Conservation (phyloP, 2,329 filamentous ascomycete species). For the Talaromyces sp. region DNA sequence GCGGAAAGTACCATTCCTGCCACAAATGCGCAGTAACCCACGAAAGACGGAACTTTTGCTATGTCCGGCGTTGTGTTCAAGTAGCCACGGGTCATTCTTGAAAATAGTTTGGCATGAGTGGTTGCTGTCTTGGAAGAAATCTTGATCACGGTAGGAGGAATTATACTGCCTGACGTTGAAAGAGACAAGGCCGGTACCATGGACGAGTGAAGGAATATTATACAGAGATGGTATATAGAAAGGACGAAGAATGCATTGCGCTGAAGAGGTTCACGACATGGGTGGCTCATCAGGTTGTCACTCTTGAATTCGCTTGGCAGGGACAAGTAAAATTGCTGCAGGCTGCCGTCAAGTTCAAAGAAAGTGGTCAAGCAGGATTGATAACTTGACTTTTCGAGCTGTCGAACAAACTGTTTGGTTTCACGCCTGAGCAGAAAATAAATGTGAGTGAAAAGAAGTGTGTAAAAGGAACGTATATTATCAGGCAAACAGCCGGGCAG, state of each 20-base stretch:
- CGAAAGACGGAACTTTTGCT: slow-evolving; percentile 1
- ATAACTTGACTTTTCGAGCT: neutral
- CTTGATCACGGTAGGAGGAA: neutral
- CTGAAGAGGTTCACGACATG: neutral
- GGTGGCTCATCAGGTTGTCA: neutral
- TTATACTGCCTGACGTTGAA: neutral
- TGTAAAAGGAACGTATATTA: too few relatives aligned
- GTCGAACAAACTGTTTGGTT: neutral
- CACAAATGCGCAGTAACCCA: slow-evolving; percentile 3
- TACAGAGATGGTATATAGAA: slow-evolving; percentile 2
- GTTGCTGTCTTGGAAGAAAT: neutral
- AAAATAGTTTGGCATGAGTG: neutral
- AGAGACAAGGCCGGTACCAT: slow-evolving; percentile 1
- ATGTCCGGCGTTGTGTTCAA: slow-evolving; percentile 1
- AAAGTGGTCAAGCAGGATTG: neutral
- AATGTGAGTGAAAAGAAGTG: neutral
- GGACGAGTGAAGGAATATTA: slow-evolving; percentile 3
- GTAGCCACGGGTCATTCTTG: neutral
- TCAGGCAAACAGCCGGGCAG: too few relatives aligned
- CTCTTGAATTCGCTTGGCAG: neutral
- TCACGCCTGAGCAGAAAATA: neutral
- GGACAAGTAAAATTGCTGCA: neutral
- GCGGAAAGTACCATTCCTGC: slow-evolving; percentile 3
- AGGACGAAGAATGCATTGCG: slow-evolving; percentile 5
- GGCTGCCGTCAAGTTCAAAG: neutral